Base-by-base conservation (phyloP, 1,284 basidiomycete species). In the Hymenochaete sp. region DNA sequence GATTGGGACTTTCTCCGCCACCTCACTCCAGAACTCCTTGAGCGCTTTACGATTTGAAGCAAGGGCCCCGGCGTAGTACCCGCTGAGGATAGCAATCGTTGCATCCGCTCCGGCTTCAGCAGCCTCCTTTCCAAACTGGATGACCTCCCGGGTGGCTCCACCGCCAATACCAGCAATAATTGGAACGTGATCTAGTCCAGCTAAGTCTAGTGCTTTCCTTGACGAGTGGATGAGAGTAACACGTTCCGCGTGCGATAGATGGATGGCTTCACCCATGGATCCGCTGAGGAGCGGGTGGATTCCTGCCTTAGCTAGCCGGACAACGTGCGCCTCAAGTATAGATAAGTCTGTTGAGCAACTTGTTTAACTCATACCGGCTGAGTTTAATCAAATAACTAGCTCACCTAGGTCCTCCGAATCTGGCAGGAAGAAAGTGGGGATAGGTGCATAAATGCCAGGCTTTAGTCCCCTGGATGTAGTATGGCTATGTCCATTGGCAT, bases 21-120 rank as follows among this genome's bases (percentile, higher is more conserved):
- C 77, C 53, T 89, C 84, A 27, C 71, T 67, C 68, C 77, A 95
- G 66, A 82, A 93, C 4, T 74, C 72, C 64, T 84, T 86, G 55
- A 93, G 68, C 0, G 90, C 88, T 14, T 68, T 65, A 54, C 67
- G 72, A 60, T 82, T 71, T 24, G 61, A 62, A 35, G 68, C 67
- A 53, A 92, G 67, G 4, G 73, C 82, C 5, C 86, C 85, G 19
- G 87, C 79, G 58, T 82, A 95, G 68, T 93, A 93, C 38, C 89
- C 90, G 55, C 85, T 84, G 24, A 73, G 66, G 56, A 93, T 93
- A 55, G 91, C 86, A 50, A 93, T 91, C 22, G 71, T 76, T 52
- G 80, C 82, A 63, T 93, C 89, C 9, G 90, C 90, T 21, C 90
- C 88, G 25, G 86, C 84, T 13, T 67, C 68, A 19, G 86, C 87